Conservation (phyloP, 2,329 filamentous ascomycete species). For the Monosporascus sp. region DNA sequence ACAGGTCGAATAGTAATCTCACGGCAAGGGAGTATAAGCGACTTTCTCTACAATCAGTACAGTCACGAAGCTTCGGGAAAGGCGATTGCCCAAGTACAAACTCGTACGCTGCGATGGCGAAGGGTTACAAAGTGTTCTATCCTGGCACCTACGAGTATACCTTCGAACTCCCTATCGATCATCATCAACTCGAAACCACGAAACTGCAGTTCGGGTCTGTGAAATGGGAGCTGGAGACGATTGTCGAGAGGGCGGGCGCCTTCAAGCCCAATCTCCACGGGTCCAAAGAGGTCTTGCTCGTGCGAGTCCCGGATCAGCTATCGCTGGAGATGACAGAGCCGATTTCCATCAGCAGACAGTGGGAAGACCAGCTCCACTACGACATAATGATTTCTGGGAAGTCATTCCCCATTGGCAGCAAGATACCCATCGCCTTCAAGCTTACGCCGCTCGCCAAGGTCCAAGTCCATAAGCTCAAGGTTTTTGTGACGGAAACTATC, state of each 20-base stretch:
- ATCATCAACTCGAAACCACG: slow-evolving; percentile 82
- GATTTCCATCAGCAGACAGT: slow-evolving; percentile 87
- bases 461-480: slow-evolving; percentile 86
- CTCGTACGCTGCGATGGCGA: slow-evolving; percentile 53
- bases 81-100: slow-evolving; percentile 56
- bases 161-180: slow-evolving; percentile 86
- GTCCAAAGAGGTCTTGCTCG: slow-evolving; percentile 73
- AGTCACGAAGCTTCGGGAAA: slow-evolving; percentile 81
- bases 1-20: slow-evolving; percentile 25
- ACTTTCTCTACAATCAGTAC: slow-evolving; percentile 72
- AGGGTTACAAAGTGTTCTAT: slow-evolving; percentile 81
- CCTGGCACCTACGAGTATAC: slow-evolving; percentile 64
- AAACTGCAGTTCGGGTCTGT: slow-evolving; percentile 82
- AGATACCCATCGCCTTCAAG: slow-evolving; percentile 91
- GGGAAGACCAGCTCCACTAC: slow-evolving; percentile 94
- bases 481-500: slow-evolving; percentile 83
- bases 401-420: slow-evolving; percentile 82
- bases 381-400: slow-evolving; percentile 96
- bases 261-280: slow-evolving; percentile 87
- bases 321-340: slow-evolving; percentile 89
- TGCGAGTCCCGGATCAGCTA: slow-evolving; percentile 79
- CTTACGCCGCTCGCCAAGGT: slow-evolving; percentile 89
- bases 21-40: slow-evolving; percentile 54
- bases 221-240: slow-evolving; percentile 81
- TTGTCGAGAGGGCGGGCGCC: slow-evolving; percentile 78